Evolutionary conservation across 306 rosid genomes (phyloP).

Genomic region (Inga laurina): DNA sequence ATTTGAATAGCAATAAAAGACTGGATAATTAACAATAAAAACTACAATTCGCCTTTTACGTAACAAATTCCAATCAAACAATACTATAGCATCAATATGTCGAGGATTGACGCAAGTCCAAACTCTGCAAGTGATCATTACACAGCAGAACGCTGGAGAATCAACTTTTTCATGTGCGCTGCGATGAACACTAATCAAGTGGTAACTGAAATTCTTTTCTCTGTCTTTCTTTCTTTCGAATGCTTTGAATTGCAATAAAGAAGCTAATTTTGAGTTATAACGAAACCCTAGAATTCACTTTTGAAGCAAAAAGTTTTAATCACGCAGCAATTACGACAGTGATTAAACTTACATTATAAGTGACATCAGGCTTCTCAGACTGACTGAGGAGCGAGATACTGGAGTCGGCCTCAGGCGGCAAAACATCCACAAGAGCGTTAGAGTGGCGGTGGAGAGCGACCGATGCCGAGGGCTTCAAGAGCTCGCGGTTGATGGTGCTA

Average conservation of each 20-base stretch:
- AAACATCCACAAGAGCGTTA: slow-evolving; percentile 93
- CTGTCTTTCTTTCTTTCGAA: not conserved
- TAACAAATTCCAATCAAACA: not conserved
- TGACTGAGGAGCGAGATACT: slow-evolving; percentile 96
- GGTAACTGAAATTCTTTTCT: not conserved
- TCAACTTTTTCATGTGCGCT: not conserved
- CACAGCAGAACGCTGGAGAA: not conserved
- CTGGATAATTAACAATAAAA: not conserved
- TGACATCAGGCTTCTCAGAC: slow-evolving; percentile 98
- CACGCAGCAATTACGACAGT: not conserved
- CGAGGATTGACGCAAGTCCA: slow-evolving; percentile 45
- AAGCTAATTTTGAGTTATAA: not conserved
- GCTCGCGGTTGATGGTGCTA: slow-evolving; percentile 93
- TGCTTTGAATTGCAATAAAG: not conserved
- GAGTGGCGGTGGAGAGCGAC: slow-evolving; percentile 98
- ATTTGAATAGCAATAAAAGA: not conserved
- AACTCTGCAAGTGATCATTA: not conserved
- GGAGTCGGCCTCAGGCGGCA: slow-evolving; percentile 98
- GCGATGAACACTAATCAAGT: not conserved
- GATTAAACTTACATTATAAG: slow-evolving; percentile 66
- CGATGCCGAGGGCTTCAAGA: slow-evolving; percentile 89
- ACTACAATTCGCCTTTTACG: not conserved
- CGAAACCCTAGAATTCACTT: slow-evolving; percentile 18
- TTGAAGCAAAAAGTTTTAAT: not conserved
- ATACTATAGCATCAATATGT: slow-evolving; percentile 31